Base-by-base conservation (phyloP, 2,329 filamentous ascomycete genomes). In the Paraphaeosphaeria minitans region DNA sequence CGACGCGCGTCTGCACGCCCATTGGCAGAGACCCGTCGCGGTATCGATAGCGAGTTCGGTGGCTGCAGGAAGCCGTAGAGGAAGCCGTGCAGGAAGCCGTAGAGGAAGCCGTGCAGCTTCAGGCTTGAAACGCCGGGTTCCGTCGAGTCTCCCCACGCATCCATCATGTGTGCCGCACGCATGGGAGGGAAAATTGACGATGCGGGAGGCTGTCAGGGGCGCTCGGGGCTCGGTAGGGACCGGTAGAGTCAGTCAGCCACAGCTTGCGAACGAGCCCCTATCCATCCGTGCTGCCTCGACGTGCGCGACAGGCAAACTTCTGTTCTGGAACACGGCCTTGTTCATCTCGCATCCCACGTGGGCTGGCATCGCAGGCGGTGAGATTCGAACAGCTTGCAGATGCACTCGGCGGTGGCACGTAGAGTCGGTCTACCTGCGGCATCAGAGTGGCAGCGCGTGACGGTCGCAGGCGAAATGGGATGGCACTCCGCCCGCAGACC, bases 291-390 rank as follows among this genome's bases (percentile, higher is more conserved):
- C 29, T 31, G 59, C 59, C 53, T 54, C 51, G 57, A 58, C 51
- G 57, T 48, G 60, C 66, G 66, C 69, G 70, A 69, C 66, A 53
- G 56, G 61, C 63, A 64, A 60, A 70, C 54, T 67, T 58, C 9
- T 65, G 66, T 64, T 65, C 61, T 66, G 57, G 59, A 65, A 63
- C 60, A 61, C 65, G 59, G 54, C 59, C 64, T 64, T 70, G 70
- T 67, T 68, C 66, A 61, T 58, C 56, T 51, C 59, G 49, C 49
- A 62, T 62, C 64, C 71, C 73, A 72, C 73, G 72, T 73, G 72
- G 71, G 63, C 56, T n/a, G 53, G 41, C 50, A 54, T 54, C 49
- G 57, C 59, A 65, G 66, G 66, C 62, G 67, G 67, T 68, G 66
- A 71, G 29, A 61, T 50, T 10, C 48, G 37, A n/a, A 39, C 37